Base-by-base conservation (phyloP, 2,329 filamentous ascomycete species). In the Fusarium bulbicola region DNA sequence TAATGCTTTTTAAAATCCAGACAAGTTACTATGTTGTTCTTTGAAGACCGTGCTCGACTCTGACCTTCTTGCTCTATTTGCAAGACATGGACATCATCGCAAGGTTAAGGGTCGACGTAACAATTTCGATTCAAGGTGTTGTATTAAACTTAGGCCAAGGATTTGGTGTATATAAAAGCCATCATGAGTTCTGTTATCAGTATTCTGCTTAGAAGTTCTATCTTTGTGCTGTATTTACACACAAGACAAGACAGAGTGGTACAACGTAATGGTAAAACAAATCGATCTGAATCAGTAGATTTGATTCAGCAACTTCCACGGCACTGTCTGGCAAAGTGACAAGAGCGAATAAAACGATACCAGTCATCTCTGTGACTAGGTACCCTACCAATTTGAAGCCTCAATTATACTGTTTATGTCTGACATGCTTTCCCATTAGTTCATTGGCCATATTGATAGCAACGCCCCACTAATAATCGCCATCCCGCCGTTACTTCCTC, bases 361-460 rank as follows among this genome's bases (percentile, higher is more conserved):
- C 30, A 26, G 18, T 36, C 9, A 36, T 36, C 47, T 52, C 13
- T 18, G 16, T 13, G n/a, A 24, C 12, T 20, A 34, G 14, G 32
- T 34, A 34, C 47, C 6, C 13, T 34, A 18, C 30, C 13, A 24
- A 18, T 49, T 32, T 28, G 16, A 50, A 34, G 24, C 32, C 37
- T 21, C 18, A 28, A 21, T 46, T 12, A 21, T 28, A 53, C n/a
- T 34, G 14, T 14, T 16, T 30, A 21, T 16, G 7, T 26, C 14
- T 39, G 20, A 10, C 24, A 28, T 40, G 50, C 50, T 40, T 54
- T 30, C 5, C 45, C n/a, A 45, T 37, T 15, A 16, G 8, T 43
- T 64, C 6, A 79, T 80, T 80, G 79, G 80, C 59, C 76, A 81
- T 49, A 75, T 81, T 68, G 47, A 74, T 61, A 79, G 79, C 80